phyloP scores from a whole-genome alignment of 805 yeast species.

The Myxozyma kluyveri region DNA sequence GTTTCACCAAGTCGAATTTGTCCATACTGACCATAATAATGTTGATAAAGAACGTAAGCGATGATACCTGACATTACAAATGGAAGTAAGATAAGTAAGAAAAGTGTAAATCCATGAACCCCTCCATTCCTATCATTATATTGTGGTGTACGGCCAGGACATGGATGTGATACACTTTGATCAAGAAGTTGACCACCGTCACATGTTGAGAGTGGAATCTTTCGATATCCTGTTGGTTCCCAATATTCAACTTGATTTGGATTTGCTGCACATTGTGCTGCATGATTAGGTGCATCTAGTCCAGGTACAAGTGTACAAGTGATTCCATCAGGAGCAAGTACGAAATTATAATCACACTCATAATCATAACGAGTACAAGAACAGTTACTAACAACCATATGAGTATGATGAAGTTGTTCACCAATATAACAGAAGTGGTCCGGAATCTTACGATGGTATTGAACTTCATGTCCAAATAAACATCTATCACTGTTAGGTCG shows the following conservation, averaged over 20 bases:
- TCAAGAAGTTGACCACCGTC: slow-evolving; percentile 74
- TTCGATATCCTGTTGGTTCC: slow-evolving; percentile 90
- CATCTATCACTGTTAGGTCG: slow-evolving; percentile 52
- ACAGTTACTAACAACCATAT: slow-evolving; percentile 59
- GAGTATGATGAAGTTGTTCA: slow-evolving; percentile 59
- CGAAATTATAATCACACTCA: slow-evolving; percentile 91
- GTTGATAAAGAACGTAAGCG: slow-evolving; percentile 74
- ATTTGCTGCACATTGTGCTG: slow-evolving; percentile 54
- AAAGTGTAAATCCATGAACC: slow-evolving; percentile 53
- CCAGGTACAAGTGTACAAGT: slow-evolving; percentile 85
- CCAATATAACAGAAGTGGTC: slow-evolving; percentile 63
- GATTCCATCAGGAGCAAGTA: slow-evolving; percentile 61
- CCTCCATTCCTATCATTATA: slow-evolving; percentile 53
- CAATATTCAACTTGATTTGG: slow-evolving; percentile 64
- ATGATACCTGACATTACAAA: slow-evolving; percentile 49
- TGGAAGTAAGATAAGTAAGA: slow-evolving; percentile 58
- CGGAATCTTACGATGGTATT: slow-evolving; percentile 56
- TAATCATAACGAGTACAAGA: slow-evolving; percentile 80
- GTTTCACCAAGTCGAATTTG: slow-evolving; percentile 75
- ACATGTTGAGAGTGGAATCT: slow-evolving; percentile 81
- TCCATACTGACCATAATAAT: slow-evolving; percentile 79
- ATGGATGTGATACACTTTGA: slow-evolving; percentile 60
- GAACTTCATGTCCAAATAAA: slow-evolving; percentile 67
- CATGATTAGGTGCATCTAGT: slow-evolving; percentile 60
- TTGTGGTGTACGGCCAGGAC: slow-evolving; percentile 82